A percentile compares a stretch with the other conserved stretches of the same genome.
These are phyloP conservation scores for Mucor saturninus DNA, from an alignment of 371 early-diverging fungal species.

Conservation along the genomic window DNA sequence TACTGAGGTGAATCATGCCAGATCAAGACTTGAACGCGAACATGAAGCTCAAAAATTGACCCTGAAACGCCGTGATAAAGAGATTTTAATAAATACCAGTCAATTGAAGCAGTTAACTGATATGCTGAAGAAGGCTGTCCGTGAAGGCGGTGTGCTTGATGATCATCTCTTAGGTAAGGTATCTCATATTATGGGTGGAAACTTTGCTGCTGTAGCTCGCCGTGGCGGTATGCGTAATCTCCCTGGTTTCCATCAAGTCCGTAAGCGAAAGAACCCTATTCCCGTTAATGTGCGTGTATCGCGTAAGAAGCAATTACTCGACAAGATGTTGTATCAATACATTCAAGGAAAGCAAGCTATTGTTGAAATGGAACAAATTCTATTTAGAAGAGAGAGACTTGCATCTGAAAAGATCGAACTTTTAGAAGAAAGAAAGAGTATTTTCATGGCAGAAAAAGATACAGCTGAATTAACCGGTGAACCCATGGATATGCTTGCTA, in stretches of 20 bases:
- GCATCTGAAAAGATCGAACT: constrained; percentile 74
- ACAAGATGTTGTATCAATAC: constrained; percentile 58
- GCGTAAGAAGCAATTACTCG: constrained; percentile 67
- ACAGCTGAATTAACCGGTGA: constrained; percentile 55
- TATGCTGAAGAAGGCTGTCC: constrained; percentile 55
- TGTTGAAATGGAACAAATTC: constrained; percentile 54
- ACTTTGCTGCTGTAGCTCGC: constrained; percentile 46
- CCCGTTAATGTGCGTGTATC: constrained; percentile 46
- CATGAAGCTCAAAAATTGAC: constrained; percentile 68
- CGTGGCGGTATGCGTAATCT: constrained; percentile 35
- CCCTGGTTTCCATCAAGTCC: constrained; percentile 22
- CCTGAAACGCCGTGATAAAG: constrained; percentile 61
- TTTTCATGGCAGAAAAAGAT: constrained; percentile 68
- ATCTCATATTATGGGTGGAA: constrained; percentile 51
- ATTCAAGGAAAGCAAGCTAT: constrained; percentile 59
- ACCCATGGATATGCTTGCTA: constrained; percentile 57
- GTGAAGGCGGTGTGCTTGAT: constrained; percentile 54
- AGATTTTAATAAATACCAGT: constrained; percentile 58
- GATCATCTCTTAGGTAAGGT: constrained; percentile 46
- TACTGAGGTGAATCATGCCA: constrained; percentile 65
- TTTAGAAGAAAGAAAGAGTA: constrained; percentile 70
- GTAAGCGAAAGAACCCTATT: constrained; percentile 36
- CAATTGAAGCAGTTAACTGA: constrained; percentile 60
- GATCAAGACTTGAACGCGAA: constrained; percentile 71
- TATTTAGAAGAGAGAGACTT: constrained; percentile 63